These are phyloP conservation scores for Nakataea oryzae DNA, from an alignment of 2,329 filamentous ascomycete species.

Conservation along the genomic window DNA sequence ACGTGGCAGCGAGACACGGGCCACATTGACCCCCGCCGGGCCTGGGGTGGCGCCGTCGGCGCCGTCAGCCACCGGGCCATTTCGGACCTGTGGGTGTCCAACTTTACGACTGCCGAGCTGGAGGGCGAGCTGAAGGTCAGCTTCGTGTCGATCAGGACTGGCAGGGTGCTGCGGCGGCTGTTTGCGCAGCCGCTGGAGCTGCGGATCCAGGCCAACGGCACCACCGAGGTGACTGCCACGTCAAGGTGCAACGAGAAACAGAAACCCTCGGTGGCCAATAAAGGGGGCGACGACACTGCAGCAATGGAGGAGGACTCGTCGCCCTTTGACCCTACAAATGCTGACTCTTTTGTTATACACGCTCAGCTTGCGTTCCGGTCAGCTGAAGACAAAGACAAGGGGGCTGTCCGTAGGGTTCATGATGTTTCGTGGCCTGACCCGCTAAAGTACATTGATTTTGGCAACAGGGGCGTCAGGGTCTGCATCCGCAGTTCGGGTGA, in stretches of 20 bases:
- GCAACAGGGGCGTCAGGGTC: conserved; percentile 27
- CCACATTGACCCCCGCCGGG: conserved; percentile 26
- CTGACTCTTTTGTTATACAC: conserved; percentile 20
- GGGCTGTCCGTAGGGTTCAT: conserved; percentile 21
- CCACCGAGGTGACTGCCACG: conserved; percentile 26
- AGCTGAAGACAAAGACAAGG: conserved; percentile 15
- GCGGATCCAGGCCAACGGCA: conserved; percentile 21
- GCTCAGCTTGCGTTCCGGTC: conserved; percentile 25
- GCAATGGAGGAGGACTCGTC: conserved; percentile 4
- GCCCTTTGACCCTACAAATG: not conserved
- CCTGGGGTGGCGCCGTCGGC: conserved; percentile 7
- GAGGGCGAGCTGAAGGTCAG: conserved; percentile 19
- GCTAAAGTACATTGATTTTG: conserved; percentile 46
- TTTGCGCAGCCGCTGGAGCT: conserved; percentile 15
- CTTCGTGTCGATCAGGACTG: conserved; percentile 30
- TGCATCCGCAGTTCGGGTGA: not conserved
- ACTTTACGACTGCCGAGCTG: conserved; percentile 14
- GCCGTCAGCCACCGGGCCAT: conserved; percentile 16
- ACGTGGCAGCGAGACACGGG: conserved; percentile 18
- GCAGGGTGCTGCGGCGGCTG: conserved; percentile 20
- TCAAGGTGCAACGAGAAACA: conserved; percentile 15
- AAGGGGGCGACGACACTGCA: not conserved
- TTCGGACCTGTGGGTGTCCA: conserved; percentile 34
- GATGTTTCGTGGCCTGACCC: conserved; percentile 52
- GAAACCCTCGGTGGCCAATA: not conserved